A percentile compares a stretch with the other conserved stretches of the same genome.
These are phyloP conservation scores for Fennellomyces sp. DNA, from an alignment of 371 early-diverging fungal genomes.

Conservation along the genomic window DNA sequence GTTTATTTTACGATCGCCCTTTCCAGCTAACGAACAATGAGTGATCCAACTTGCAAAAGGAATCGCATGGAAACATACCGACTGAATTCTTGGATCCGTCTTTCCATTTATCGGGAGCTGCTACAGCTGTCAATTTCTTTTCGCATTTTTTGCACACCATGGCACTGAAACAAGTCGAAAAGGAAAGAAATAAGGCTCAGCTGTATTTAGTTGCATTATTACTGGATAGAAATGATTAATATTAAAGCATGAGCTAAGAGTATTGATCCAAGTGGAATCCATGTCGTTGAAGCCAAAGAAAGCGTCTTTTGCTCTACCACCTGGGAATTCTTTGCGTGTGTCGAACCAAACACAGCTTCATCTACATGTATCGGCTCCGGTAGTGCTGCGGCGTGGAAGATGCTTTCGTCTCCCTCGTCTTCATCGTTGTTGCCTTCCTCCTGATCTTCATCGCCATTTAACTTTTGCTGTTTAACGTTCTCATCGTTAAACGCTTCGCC, in stretches of 20 bases:
- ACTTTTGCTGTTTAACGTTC: background rate
- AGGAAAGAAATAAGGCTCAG: background rate
- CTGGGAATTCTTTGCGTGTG: background rate
- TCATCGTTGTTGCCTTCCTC: background rate
- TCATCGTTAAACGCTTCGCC: background rate
- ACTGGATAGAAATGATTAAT: background rate
- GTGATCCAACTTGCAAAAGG: background rate
- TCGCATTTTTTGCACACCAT: conserved; percentile 75
- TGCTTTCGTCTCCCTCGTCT: background rate
- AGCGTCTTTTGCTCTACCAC: background rate
- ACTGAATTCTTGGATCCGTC: conserved; percentile 64
- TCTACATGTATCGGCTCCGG: background rate
- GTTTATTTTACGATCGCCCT: conserved; percentile 62
- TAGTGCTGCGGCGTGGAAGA: background rate
- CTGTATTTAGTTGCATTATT: too few relatives aligned
- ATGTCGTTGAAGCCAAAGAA: background rate
- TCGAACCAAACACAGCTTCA: background rate
- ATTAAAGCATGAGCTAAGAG: background rate
- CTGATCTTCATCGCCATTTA: background rate
- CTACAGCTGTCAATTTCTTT: conserved; percentile 67
- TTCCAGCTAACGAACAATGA: conserved; percentile 28
- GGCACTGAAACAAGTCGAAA: too few relatives aligned
- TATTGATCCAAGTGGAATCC: background rate
- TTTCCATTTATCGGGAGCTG: conserved; percentile 73
- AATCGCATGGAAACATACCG: conserved; percentile 34